A percentile compares a stretch with the other conserved stretches of the same genome.
phyloP scores from a whole-genome alignment of 805 yeast species.

The Zygosaccharomyces siamensis region DNA sequence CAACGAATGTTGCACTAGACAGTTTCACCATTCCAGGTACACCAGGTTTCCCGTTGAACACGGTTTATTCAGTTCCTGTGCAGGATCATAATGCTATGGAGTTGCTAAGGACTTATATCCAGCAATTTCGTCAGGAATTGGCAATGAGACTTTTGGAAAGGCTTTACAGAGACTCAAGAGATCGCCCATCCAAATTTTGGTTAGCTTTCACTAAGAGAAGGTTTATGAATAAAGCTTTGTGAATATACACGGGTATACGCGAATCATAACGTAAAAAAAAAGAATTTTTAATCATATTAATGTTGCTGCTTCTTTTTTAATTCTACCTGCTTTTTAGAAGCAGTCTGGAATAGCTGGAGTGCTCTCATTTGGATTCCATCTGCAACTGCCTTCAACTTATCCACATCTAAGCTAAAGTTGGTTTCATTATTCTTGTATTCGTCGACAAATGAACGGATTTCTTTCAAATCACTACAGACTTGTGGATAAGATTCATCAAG shows the following conservation, averaged over 20 bases:
- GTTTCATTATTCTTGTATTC: slow-evolving; percentile 51
- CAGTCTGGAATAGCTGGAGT: slow-evolving; percentile 56
- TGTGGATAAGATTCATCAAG: slow-evolving; percentile 45
- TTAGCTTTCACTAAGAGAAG: slow-evolving; percentile 90
- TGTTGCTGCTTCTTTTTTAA: slow-evolving; percentile 6
- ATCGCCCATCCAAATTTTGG: slow-evolving; percentile 86
- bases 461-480: slow-evolving; percentile 38
- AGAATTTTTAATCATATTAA: not conserved
- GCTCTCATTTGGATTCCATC: slow-evolving; percentile 68
- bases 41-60: slow-evolving; percentile 86
- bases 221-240: slow-evolving; percentile 77
- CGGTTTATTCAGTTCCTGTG: slow-evolving; percentile 65
- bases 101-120: slow-evolving; percentile 71
- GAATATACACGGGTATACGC: slow-evolving; percentile 10
- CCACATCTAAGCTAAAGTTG: slow-evolving; percentile 42
- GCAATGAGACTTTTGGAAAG: slow-evolving; percentile 73
- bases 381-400: slow-evolving; percentile 57
- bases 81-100: slow-evolving; percentile 70
- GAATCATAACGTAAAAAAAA: not conserved
- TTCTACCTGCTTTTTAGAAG: slow-evolving; percentile 16
- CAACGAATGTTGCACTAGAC: slow-evolving; percentile 83
- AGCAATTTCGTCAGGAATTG: slow-evolving; percentile 93
- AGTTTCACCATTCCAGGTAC: slow-evolving; percentile 93
- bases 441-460: slow-evolving; percentile 38
- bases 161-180: slow-evolving; percentile 56